Percentiles rank a stretch among this genome's conserved stretches.
These are phyloP conservation scores for Hygrophila difformis DNA, from an alignment of 257 asterid genomes.

Conservation along the genomic window DNA sequence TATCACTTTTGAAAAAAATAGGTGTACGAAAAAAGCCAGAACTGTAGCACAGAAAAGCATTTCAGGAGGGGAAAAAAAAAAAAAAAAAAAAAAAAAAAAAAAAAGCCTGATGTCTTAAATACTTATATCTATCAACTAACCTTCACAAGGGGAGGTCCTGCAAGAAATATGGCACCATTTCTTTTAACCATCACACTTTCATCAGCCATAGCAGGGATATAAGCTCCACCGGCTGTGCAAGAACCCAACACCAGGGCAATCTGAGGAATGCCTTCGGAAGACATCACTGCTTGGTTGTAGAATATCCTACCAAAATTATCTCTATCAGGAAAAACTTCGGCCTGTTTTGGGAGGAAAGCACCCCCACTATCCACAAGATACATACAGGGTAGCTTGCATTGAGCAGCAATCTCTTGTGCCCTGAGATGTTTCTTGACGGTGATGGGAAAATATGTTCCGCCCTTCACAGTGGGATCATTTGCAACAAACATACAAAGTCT, in stretches of 20 bases:
- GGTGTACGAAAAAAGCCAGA: no score
- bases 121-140: constrained; percentile 29
- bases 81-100: no score
- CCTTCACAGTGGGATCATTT: constrained; percentile 95
- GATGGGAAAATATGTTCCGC: constrained; percentile 93
- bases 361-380: constrained; percentile 99
- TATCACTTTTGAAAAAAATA: constrained; percentile 15
- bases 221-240: constrained; percentile 99
- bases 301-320: constrained; percentile 94
- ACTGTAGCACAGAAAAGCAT: no score
- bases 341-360: constrained; percentile 97
- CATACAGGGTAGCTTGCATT: constrained; percentile 78
- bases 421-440: constrained; percentile 95
- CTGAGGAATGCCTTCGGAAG: constrained; percentile 92
- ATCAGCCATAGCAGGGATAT: constrained; percentile 99
- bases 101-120: no score
- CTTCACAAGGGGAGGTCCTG: constrained; percentile 99
- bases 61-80: no score
- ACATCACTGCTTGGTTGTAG: constrained; percentile 90
- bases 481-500: constrained; percentile 92
- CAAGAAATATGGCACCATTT: constrained; percentile 94
- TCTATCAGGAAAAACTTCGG: constrained; percentile 94
- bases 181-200: constrained; percentile 99
- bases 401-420: constrained; percentile 95
- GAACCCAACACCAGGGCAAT: constrained; percentile 92